Conservation (phyloP, 768 basidiomycete species). For the Candolleomyces efflorescens region DNA sequence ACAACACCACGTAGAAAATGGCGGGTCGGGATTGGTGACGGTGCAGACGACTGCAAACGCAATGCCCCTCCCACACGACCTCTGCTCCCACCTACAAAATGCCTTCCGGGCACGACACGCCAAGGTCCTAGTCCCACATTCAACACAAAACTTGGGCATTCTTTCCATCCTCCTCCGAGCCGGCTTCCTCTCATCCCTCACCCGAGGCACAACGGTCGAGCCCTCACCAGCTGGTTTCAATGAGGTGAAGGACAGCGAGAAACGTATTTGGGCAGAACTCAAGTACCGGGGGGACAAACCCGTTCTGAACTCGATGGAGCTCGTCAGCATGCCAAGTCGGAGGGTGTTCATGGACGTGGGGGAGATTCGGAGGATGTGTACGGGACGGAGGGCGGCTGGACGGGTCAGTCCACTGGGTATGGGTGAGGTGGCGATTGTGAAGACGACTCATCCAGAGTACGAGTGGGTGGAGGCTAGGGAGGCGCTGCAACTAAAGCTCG, state of each 20-base stretch:
- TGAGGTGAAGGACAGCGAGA: conserved; percentile 54
- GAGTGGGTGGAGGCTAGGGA: conserved; percentile 94
- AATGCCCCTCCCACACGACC: conserved; percentile 70
- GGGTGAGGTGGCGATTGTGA: conserved; percentile 90
- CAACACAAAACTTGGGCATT: conserved; percentile 87
- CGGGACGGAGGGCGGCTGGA: conserved; percentile 70
- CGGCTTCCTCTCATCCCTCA: conserved; percentile 81
- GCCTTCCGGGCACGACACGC: conserved; percentile 86
- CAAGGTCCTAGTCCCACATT: conserved; percentile 74
- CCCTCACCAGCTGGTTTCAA: conserved; percentile 66
- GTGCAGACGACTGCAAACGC: not conserved
- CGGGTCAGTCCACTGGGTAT: conserved; percentile 80
- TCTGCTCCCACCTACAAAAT: conserved; percentile 89
- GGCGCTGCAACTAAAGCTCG: conserved; percentile 70
- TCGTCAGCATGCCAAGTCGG: conserved; percentile 83
- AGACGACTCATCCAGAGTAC: conserved; percentile 63
- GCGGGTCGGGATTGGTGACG: too few relatives aligned
- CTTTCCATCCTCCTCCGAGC: conserved; percentile 87
- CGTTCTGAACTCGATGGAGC: conserved; percentile 72
- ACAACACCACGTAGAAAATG: too few relatives aligned
- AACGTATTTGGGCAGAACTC: conserved; percentile 88
- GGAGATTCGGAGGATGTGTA: conserved; percentile 76
- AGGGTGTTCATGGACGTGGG: conserved; percentile 67
- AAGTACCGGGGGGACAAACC: conserved; percentile 92
- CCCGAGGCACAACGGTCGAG: conserved; percentile 65